Base-by-base conservation (phyloP, 2,329 filamentous ascomycete species). In the Elsinoe perseae region DNA sequence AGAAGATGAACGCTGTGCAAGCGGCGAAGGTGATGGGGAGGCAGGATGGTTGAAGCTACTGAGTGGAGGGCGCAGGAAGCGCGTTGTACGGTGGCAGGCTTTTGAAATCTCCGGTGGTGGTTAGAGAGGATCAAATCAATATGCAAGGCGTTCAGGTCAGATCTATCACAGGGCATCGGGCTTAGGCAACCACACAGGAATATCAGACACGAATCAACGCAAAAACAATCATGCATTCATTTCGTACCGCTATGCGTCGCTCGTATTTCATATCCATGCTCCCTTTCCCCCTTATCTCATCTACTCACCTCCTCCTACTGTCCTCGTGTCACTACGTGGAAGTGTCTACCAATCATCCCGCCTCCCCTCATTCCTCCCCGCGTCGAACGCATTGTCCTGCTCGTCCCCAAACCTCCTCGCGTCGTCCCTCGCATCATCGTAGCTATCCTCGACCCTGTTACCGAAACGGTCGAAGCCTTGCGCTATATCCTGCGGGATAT, bases 1-100 rank as follows among this genome's bases (percentile, higher is more conserved):
- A 87, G 63, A 98, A 98, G 78, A 95, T 98, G 86, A 92, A 90
- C 66, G 92, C 93, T 21, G 86, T 98, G 14, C 90, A 95, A 73
- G 92, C 91, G 1, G 89, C 90, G 46, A 97, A 97, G 76, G 90
- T 75, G 58, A 78, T 77, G 73, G 73, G 73, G 16, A 62, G 60
- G 48, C 59, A 60, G 38, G 59, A 61, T 32, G 36, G 46, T n/a
- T 61, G n/a, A n/a, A n/a, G n/a, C n/a, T n/a, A n/a, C n/a, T n/a
- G n/a, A 58, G 57, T 38, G 12, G 34, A n/a, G n/a, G n/a, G n/a
- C n/a, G n/a, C n/a, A n/a, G n/a, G n/a, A n/a, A n/a, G n/a, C n/a
- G n/a, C n/a, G n/a, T n/a, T n/a, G n/a, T n/a, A n/a, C n/a, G n/a
- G n/a, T n/a, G n/a, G n/a, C n/a, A n/a, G n/a, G n/a, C n/a, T n/a